Base-by-base conservation (phyloP, 768 basidiomycete species). In the Lactarius vividus region DNA sequence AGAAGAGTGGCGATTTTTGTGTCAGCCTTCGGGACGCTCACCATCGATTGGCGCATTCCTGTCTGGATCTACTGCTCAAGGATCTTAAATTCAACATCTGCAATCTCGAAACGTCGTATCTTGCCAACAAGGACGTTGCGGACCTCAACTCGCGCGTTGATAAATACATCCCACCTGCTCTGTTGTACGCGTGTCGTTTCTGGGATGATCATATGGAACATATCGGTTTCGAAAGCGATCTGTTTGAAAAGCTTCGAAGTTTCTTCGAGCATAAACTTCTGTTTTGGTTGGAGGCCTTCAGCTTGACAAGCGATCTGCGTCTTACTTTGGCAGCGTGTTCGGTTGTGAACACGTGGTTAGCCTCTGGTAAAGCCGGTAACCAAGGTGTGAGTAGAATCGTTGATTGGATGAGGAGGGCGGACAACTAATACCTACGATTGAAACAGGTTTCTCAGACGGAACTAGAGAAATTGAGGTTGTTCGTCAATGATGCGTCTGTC, bases 251-350 rank as follows among this genome's bases (percentile, higher is more conserved):
- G 26, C 15, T 61, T 35, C 3, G 20, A 16, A 11, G 3, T 10
- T 33, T 61, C 3, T 61, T 61, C 4, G 20, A 53, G 46, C 4
- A 4, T 4, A 61, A 61, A 35, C 40, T 52, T 33, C 33, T 49
- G 11, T 61, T 61, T 33, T 61, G 60, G 60, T 33, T 61, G 11
- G 60, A 61, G 31, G 46, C 26, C 7, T n/a, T 61, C 23, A 61
- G 60, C 26, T n/a, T 53, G 18, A 39, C 16, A 4, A 29, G 26
- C 46, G 2, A 31, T 35, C 0, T 61, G 7, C 29, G 60, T 18
- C 46, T 26, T 9, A n/a, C 60, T 3, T 28, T 4, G 4, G n/a
- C 40, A 7, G 46, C 52, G 7, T 61, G 44, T 11, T 61, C 31
- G 13, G 4, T 20, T 28, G 15, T 53, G 60, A 53, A 53, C 0